phyloP scores from a whole-genome alignment of 768 basidiomycete species.

The Rhizopogon vulgaris region DNA sequence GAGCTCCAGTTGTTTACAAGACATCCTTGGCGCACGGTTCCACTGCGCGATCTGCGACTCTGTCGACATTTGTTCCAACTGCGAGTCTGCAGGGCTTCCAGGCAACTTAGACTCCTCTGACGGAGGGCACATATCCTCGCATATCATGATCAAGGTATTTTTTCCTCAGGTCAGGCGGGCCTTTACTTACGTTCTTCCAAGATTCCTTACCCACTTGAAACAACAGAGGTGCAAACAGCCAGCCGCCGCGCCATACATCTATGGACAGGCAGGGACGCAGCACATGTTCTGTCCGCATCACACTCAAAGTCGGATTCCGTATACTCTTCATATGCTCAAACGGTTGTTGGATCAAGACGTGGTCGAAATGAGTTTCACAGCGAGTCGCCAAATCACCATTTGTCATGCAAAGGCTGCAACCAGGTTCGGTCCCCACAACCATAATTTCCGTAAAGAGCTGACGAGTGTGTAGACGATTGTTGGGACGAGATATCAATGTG shows the following conservation, averaged over 20 bases:
- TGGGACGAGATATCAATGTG: constrained; percentile 85
- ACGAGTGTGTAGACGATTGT: constrained; percentile 49
- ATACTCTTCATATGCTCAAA: constrained; percentile 58
- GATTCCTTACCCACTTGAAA: constrained; percentile 83
- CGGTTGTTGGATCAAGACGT: constrained; percentile 52
- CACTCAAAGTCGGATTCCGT: constrained; percentile 53
- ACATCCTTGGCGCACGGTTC: constrained; percentile 88
- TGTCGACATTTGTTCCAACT: constrained; percentile 82
- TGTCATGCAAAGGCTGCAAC: constrained; percentile 56
- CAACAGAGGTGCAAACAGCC: constrained; percentile 66
- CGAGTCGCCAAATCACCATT: constrained; percentile 44
- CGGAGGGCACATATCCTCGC: constrained; percentile 75
- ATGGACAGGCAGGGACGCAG: constrained; percentile 74
- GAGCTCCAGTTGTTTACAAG: constrained; percentile 67
- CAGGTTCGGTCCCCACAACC: constrained; percentile 34
- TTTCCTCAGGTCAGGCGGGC: neutral
- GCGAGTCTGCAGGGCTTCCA: constrained; percentile 80
- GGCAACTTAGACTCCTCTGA: constrained; percentile 75
- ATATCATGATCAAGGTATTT: constrained; percentile 89
- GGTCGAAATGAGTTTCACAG: constrained; percentile 25
- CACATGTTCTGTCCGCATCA: constrained; percentile 43
- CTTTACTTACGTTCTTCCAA: constrained; percentile 23
- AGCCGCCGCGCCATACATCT: constrained; percentile 68
- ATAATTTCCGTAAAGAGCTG: neutral
- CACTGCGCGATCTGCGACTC: constrained; percentile 87